These are phyloP conservation scores for Sinapis alba DNA, from an alignment of 441 rosid species.

Conservation along the genomic window DNA sequence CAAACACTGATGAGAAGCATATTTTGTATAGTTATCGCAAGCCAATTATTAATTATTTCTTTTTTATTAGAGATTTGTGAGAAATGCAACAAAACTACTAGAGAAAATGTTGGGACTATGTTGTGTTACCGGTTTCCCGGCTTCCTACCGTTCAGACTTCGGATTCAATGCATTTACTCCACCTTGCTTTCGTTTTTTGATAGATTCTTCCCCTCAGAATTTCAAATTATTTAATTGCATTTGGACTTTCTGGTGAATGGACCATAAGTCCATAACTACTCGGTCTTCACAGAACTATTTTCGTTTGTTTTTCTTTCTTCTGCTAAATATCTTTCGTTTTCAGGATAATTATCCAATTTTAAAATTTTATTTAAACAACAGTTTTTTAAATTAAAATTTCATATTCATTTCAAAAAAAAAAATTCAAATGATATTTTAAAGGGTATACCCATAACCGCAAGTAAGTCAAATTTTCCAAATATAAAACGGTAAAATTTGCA, in stretches of 20 bases:
- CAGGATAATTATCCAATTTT: background rate
- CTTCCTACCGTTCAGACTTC: slow-evolving; percentile 17
- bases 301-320: background rate
- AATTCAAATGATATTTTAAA: background rate
- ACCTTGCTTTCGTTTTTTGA: slow-evolving; percentile 6
- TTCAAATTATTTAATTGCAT: slow-evolving; percentile 19
- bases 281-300: background rate
- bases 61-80: background rate
- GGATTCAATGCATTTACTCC: slow-evolving; percentile 29
- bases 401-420: background rate
- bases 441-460: background rate
- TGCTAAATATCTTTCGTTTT: background rate
- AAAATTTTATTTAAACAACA: background rate
- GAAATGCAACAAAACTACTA: background rate
- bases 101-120: background rate
- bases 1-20: slow-evolving; percentile 7
- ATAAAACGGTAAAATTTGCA: background rate
- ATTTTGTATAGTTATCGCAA: background rate
- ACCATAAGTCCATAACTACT: too few relatives aligned
- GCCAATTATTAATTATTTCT: background rate
- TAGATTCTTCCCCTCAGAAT: slow-evolving; percentile 27
- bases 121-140: slow-evolving; percentile 18
- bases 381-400: background rate
- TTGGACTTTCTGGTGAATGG: slow-evolving; percentile 12
- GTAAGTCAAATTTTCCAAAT: background rate